Percentiles rank a stretch among this genome's conserved stretches.
Conservation (phyloP, 305 asterid species). For the Fraxinus floribunda region DNA sequence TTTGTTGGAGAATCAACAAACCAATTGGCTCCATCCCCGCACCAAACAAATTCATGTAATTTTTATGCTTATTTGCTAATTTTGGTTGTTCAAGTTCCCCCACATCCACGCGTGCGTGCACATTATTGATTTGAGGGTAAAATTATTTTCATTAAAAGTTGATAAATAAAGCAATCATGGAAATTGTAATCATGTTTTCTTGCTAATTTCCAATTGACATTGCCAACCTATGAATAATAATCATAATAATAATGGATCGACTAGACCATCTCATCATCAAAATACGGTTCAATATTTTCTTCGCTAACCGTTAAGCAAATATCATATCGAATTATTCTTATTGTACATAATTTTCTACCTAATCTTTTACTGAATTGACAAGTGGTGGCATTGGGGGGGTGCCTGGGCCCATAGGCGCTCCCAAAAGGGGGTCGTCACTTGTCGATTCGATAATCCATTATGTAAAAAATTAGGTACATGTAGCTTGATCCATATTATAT, state of each 20-base stretch:
- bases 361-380: too few relatives aligned
- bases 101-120: conserved; percentile 38
- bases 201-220: background rate
- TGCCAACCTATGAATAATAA: background rate
- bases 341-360: too few relatives aligned
- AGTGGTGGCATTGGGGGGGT: too few relatives aligned
- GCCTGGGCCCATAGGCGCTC: too few relatives aligned
- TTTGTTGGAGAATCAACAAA: conserved; percentile 58
- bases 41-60: background rate
- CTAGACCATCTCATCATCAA: background rate
- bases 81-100: conserved; percentile 35
- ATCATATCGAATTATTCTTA: too few relatives aligned
- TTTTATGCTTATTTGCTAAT: conserved; percentile 18
- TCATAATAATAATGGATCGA: background rate
- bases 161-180: background rate
- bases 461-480: too few relatives aligned
- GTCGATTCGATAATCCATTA: too few relatives aligned
- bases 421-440: too few relatives aligned
- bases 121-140: background rate
- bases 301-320: background rate
- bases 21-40: conserved; percentile 36
- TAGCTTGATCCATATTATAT: too few relatives aligned
- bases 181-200: background rate
- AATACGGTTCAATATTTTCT: background rate
- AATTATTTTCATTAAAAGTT: background rate